Percentiles rank a stretch among this genome's conserved stretches.
Evolutionary conservation across 805 yeast genomes (phyloP).

Genomic region (Saturnispora mendoncae): DNA sequence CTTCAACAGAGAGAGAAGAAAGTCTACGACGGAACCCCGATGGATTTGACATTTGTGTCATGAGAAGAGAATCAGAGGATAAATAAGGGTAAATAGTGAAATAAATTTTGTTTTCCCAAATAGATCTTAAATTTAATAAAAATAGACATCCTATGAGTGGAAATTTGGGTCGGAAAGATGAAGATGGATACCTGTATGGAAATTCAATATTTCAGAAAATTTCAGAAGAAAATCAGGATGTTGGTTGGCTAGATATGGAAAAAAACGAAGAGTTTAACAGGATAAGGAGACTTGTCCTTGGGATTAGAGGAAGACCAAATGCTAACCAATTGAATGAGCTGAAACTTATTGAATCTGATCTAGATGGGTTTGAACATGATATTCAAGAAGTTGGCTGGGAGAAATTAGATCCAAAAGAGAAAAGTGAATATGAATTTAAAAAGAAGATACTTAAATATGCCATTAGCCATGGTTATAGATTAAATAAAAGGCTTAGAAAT

Average conservation of each 20-base stretch:
- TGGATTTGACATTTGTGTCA: neutral
- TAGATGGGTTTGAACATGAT: conserved; percentile 41
- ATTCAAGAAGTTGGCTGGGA: conserved; percentile 47
- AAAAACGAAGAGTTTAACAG: conserved; percentile 17
- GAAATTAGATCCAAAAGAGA: conserved; percentile 39
- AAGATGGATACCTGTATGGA: conserved; percentile 5
- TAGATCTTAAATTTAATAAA: neutral
- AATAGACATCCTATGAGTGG: neutral
- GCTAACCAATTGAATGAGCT: conserved; percentile 38
- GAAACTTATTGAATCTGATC: conserved; percentile 36
- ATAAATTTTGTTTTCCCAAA: neutral
- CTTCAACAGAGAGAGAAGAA: conserved; percentile 10
- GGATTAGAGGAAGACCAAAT: conserved; percentile 41
- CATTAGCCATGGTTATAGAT: conserved; percentile 26
- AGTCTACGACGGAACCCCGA: conserved; percentile 1
- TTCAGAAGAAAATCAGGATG: neutral
- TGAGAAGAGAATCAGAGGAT: neutral
- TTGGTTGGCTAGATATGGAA: conserved; percentile 6
- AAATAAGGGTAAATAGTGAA: neutral
- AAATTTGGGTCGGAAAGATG: neutral
- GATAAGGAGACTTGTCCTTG: conserved; percentile 27
- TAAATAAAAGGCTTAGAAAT: neutral
- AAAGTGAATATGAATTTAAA: conserved; percentile 42
- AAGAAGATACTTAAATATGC: conserved; percentile 40
- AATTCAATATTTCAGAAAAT: neutral